phyloP scores from a whole-genome alignment of 2,329 filamentous ascomycete species.

The Trichoderma polysporum region DNA sequence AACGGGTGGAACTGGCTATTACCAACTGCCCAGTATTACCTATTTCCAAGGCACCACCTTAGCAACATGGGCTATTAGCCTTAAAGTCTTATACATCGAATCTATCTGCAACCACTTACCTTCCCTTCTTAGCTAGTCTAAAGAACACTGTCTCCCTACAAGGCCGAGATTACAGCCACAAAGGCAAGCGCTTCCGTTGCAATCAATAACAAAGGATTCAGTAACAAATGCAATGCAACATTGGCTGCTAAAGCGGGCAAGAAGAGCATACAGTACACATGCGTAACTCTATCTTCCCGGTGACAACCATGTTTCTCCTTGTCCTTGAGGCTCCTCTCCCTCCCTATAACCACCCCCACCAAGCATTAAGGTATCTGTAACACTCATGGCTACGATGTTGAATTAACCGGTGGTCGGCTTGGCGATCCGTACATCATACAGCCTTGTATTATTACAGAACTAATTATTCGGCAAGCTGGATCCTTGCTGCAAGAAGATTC shows the following conservation, averaged over 20 bases:
- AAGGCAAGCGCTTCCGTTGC: neutral
- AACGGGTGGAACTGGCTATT: neutral
- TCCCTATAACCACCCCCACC: slow-evolving; percentile 8
- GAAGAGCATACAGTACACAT: neutral
- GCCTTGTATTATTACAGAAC: slow-evolving; percentile 12
- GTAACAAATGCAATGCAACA: neutral
- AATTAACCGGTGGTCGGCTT: slow-evolving; percentile 3
- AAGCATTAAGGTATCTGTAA: neutral
- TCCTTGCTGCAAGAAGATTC: neutral
- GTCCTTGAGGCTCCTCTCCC: neutral
- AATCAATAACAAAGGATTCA: neutral
- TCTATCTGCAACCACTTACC: neutral
- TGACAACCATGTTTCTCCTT: neutral
- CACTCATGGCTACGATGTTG: neutral
- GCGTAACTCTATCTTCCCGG: neutral
- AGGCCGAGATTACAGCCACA: neutral
- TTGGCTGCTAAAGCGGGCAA: neutral
- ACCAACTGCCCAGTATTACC: neutral
- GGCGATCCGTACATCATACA: neutral
- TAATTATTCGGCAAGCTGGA: neutral
- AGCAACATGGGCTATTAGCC: neutral
- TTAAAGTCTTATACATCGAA: neutral
- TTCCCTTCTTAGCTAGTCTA: slow-evolving; percentile 9
- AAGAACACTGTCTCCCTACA: neutral
- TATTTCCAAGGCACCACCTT: too few species aligned